These are phyloP conservation scores for Kurtzmaniella cleridarum DNA, from an alignment of 805 yeast genomes.

Conservation along the genomic window DNA sequence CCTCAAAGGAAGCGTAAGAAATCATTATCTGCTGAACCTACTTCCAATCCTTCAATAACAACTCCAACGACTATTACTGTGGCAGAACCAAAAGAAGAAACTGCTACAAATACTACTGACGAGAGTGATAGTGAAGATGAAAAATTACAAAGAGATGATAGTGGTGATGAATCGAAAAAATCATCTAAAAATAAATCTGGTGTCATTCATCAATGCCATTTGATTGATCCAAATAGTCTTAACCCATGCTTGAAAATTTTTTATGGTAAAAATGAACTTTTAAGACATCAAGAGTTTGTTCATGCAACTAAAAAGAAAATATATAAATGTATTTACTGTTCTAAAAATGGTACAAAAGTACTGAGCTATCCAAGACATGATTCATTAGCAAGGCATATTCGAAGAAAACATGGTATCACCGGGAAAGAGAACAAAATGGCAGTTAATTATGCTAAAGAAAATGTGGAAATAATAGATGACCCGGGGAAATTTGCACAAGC, in stretches of 20 bases:
- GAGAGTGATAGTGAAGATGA: constrained; percentile 5
- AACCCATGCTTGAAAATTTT: constrained; percentile 34
- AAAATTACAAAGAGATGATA: constrained; percentile 4
- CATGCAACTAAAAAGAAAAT: constrained; percentile 40
- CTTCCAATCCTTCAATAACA: not conserved
- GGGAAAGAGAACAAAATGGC: constrained; percentile 42
- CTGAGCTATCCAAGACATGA: constrained; percentile 42
- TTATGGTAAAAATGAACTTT: constrained; percentile 39
- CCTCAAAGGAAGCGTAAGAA: constrained; percentile 5
- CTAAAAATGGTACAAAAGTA: constrained; percentile 25
- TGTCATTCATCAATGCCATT: constrained; percentile 38
- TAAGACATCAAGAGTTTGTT: constrained; percentile 41
- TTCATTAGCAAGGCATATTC: constrained; percentile 38
- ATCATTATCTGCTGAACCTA: too few species aligned
- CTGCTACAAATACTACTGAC: constrained; percentile 1
- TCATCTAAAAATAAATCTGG: constrained; percentile 12
- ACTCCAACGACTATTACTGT: constrained; percentile 1
- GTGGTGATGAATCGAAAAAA: constrained; percentile 1
- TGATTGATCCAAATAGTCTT: constrained; percentile 26
- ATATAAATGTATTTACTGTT: constrained; percentile 37
- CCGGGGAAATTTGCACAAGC: constrained; percentile 10
- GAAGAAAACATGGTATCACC: constrained; percentile 39
- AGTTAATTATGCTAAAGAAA: constrained; percentile 38
- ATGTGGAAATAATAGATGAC: constrained; percentile 35
- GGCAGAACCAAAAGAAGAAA: not conserved